phyloP scores from a whole-genome alignment of 2,329 filamentous ascomycete species.

The Aureobasidium sp. region DNA sequence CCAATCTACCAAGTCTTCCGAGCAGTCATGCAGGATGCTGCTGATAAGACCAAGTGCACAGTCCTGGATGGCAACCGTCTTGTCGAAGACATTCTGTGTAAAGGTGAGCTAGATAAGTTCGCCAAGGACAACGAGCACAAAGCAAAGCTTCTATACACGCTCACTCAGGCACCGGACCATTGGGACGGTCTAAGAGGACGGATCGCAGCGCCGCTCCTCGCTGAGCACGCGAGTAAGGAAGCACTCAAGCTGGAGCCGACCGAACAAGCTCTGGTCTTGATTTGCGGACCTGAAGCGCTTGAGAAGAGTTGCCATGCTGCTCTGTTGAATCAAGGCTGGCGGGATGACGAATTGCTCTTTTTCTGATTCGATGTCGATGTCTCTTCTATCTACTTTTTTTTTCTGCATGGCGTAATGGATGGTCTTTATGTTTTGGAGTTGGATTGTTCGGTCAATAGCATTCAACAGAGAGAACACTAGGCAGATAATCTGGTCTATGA shows the following conservation, averaged over 20 bases:
- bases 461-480: too few species aligned
- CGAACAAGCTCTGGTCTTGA: slow-evolving; percentile 56
- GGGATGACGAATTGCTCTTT: slow-evolving; percentile 64
- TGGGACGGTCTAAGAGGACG: slow-evolving; percentile 66
- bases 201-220: slow-evolving; percentile 57
- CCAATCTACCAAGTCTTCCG: slow-evolving; percentile 79
- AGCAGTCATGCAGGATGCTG: slow-evolving; percentile 59
- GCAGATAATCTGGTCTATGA: too few species aligned
- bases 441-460: too few species aligned
- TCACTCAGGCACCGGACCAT: slow-evolving; percentile 54
- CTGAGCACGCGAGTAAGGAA: slow-evolving; percentile 46
- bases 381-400: neutral
- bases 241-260: slow-evolving; percentile 28
- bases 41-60: slow-evolving; percentile 60
- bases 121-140: slow-evolving; percentile 46
- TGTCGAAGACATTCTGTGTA: slow-evolving; percentile 77
- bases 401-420: neutral
- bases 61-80: slow-evolving; percentile 72
- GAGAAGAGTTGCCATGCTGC: slow-evolving; percentile 59
- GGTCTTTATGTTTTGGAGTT: neutral
- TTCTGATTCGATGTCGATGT: slow-evolving; percentile 45
- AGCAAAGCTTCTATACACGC: slow-evolving; percentile 61
- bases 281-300: slow-evolving; percentile 72
- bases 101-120: slow-evolving; percentile 61
- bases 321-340: slow-evolving; percentile 60